Evolutionary conservation across 305 asterid species (phyloP).

Genomic region (Salvia sclarea): DNA sequence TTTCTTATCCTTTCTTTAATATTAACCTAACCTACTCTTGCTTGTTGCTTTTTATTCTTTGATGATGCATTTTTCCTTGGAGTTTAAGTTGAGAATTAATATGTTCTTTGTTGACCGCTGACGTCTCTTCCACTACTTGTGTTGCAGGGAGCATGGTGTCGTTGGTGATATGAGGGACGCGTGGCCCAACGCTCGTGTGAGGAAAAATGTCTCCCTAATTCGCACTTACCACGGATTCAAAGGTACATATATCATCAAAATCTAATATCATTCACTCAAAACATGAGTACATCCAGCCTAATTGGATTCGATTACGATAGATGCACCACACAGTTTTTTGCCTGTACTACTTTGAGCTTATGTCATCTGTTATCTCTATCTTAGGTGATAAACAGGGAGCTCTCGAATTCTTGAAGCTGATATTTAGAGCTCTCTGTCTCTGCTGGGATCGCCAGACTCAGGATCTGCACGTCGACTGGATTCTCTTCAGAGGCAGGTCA

Average conservation of each 20-base stretch:
- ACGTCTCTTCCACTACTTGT: neutral
- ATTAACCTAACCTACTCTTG: neutral
- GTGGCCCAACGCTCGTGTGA: constrained; percentile 94
- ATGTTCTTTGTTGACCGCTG: too few species aligned
- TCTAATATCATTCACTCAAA: neutral
- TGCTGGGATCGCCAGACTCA: constrained; percentile 99
- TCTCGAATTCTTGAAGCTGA: constrained; percentile 74
- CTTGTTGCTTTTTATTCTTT: neutral
- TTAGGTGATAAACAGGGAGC: constrained; percentile 86
- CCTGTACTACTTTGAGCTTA: neutral
- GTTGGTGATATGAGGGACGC: constrained; percentile 98
- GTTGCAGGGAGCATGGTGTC: constrained; percentile 84
- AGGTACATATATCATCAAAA: constrained; percentile 44
- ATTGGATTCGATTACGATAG: too few species aligned
- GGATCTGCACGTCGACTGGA: constrained; percentile 95
- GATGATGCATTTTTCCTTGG: neutral
- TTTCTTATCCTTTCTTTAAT: neutral
- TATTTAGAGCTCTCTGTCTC: constrained; percentile 88
- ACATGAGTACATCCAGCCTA: too few species aligned
- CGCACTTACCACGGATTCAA: constrained; percentile 94
- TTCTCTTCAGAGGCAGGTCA: constrained; percentile 86
- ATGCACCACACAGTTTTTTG: too few species aligned
- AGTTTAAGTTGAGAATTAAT: too few species aligned
- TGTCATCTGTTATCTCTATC: constrained; percentile 1
- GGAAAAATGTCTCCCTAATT: constrained; percentile 79